Percentiles rank a stretch among this genome's conserved stretches.
Evolutionary conservation across 768 basidiomycete species (phyloP).

Genomic region (Mrakia gelida): DNA sequence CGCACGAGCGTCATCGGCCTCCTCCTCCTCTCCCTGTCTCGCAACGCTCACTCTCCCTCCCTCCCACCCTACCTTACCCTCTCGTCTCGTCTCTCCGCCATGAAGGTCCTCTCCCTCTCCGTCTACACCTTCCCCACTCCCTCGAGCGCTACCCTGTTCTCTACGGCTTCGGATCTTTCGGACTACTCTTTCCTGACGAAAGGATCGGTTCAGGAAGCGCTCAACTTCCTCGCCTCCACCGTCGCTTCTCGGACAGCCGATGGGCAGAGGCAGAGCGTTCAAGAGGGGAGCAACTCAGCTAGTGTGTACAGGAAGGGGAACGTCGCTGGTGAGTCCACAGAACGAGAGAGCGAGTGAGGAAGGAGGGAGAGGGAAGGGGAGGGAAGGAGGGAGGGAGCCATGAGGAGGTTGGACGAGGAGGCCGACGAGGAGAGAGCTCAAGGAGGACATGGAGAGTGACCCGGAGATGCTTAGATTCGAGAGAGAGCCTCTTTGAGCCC

Average conservation of each 20-base stretch:
- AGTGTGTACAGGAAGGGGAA: constrained; percentile 79
- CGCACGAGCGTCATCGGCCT: background rate
- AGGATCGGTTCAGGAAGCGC: constrained; percentile 30
- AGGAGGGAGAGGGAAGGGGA: background rate
- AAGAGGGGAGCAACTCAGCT: constrained; percentile 87
- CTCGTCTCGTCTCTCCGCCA: background rate
- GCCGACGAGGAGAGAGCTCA: too few species aligned
- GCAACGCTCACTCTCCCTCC: background rate
- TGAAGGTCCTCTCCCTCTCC: constrained; percentile 34
- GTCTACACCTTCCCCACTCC: constrained; percentile 28
- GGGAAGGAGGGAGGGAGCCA: background rate
- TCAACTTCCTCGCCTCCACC: constrained; percentile 51
- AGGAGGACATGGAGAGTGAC: background rate
- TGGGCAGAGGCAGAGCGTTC: constrained; percentile 86
- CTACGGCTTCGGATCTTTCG: constrained; percentile 26
- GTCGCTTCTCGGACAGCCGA: constrained; percentile 80
- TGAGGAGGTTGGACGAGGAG: background rate
- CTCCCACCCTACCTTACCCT: background rate
- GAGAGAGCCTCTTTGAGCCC: too few species aligned
- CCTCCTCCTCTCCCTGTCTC: background rate
- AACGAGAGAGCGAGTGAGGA: background rate
- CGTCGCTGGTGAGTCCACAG: constrained; percentile 61
- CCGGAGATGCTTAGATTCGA: background rate
- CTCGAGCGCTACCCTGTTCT: constrained; percentile 16
- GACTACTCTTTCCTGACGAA: constrained; percentile 33